Evolutionary conservation across 805 yeast species (phyloP).

Genomic region (Yarrowia keelungensis): DNA sequence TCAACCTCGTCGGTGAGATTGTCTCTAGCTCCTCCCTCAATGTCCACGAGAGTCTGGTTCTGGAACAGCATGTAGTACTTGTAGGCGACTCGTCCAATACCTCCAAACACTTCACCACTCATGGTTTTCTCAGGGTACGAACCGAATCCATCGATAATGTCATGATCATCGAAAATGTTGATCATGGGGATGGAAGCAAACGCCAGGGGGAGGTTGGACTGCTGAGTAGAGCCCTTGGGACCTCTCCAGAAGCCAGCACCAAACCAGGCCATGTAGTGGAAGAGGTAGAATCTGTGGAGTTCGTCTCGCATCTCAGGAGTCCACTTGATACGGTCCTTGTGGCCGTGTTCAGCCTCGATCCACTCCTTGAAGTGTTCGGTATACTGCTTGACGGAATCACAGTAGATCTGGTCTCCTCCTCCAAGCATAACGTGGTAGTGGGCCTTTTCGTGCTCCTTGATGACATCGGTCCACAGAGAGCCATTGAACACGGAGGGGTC

Average conservation of each 20-base stretch:
- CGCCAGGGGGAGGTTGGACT: constrained; percentile 73
- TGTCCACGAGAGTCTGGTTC: constrained; percentile 70
- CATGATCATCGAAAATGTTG: constrained; percentile 93
- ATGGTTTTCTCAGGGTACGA: constrained; percentile 80
- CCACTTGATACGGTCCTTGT: constrained; percentile 56
- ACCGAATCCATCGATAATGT: constrained; percentile 95
- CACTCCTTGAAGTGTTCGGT: constrained; percentile 61
- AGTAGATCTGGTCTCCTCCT: constrained; percentile 95
- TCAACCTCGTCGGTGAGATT: constrained; percentile 41
- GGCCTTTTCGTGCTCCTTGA: constrained; percentile 66
- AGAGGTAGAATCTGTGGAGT: constrained; percentile 69
- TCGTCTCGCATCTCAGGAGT: constrained; percentile 60
- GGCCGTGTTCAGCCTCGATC: constrained; percentile 61
- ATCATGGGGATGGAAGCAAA: constrained; percentile 83
- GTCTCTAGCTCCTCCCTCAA: constrained; percentile 46
- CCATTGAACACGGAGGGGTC: constrained; percentile 73
- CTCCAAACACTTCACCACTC: constrained; percentile 69
- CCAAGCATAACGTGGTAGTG: constrained; percentile 94
- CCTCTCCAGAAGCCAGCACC: constrained; percentile 90
- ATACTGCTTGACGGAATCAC: constrained; percentile 75
- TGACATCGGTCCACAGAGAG: constrained; percentile 85
- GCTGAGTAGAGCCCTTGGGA: constrained; percentile 66
- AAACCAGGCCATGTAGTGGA: constrained; percentile 84
- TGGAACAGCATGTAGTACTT: constrained; percentile 90
- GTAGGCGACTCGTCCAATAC: constrained; percentile 80